phyloP scores from a whole-genome alignment of 352 stramenopile genomes.

The Globisporangium apiculatum region DNA sequence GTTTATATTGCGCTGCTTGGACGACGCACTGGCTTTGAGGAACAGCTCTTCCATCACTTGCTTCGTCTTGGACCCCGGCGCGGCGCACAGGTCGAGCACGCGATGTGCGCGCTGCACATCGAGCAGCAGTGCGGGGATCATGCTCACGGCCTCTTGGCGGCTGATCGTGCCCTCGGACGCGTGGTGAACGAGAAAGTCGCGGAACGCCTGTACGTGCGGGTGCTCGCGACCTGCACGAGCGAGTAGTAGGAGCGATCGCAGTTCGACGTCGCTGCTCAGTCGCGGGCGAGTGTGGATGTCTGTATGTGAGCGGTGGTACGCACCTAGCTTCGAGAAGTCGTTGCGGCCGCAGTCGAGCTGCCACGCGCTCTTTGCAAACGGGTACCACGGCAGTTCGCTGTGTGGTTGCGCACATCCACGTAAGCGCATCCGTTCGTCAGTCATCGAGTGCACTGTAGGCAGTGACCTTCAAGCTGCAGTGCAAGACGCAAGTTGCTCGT shows the following conservation, averaged over 20 bases:
- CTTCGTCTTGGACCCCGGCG: conserved; percentile 97
- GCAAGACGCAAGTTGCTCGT: neutral
- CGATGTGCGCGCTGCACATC: conserved; percentile 83
- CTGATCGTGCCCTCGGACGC: conserved; percentile 89
- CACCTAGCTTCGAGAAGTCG: conserved; percentile 50
- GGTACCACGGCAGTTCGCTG: conserved; percentile 62
- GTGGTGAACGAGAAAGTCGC: conserved; percentile 91
- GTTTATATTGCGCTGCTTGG: neutral
- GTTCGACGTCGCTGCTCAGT: too few species aligned
- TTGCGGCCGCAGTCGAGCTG: conserved; percentile 67
- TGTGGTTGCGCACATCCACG: too few species aligned
- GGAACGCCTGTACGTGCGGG: conserved; percentile 76
- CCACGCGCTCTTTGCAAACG: conserved; percentile 47
- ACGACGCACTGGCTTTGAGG: conserved; percentile 11
- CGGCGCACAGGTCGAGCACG: conserved; percentile 81
- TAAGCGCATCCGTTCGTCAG: neutral
- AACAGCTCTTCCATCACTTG: conserved; percentile 91
- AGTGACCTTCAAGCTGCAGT: neutral
- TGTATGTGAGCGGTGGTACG: neutral
- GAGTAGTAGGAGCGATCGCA: too few species aligned
- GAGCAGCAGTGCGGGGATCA: conserved; percentile 97
- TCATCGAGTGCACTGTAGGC: neutral
- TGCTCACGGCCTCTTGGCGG: conserved; percentile 96
- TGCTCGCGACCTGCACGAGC: conserved; percentile 30
- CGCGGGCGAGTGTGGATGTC: too few species aligned